Base-by-base conservation (phyloP, 2,329 filamentous ascomycete species). In the Fusarium aywerte region DNA sequence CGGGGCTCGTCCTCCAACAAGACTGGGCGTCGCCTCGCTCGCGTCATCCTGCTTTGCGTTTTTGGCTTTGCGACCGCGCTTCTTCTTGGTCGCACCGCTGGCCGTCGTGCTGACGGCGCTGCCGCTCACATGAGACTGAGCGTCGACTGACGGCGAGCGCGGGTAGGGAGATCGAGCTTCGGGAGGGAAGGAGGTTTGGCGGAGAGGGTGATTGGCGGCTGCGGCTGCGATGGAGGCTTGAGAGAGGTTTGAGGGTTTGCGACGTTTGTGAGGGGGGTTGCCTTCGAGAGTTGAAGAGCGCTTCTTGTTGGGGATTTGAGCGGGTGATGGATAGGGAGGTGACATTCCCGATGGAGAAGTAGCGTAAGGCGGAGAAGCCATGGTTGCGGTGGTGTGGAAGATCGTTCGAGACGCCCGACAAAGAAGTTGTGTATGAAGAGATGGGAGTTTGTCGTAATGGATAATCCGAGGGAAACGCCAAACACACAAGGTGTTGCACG, bases 101-200 rank as follows among this genome's bases (percentile, higher is more conserved):
- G 76, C 70, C 12, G 76, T 76, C 4, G 73, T 78, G 76, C 84
- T 85, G 64, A 84, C 83, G 44, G 85, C 85, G 47, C 87, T 89
- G 31, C 87, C 89, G 64, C 87, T 88, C 16, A 89, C 84, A 42
- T 88, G 80, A 35, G 85, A 89, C 55, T 82, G 80, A 10, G 80
- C 83, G 58, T 91, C 89, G 49, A 89, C 81, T 3, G 88, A 91
- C 0, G 90, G 90, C 0, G 89, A 92, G 16, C 90, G 86, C 18
- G 83, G 83, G 38, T 84, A 84, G 0, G 86, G 83, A 4, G 86
- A 87, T 21, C 82, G 78, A 32, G 78, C 78, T 53, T 87, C 89
- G 25, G 91, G 91, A 0, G 91, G 90, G 74, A 93, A 96, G 0
- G 91, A 93, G 6, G 92, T 94, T 74, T 93, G 91, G 36, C 92